These are phyloP conservation scores for Moricandia moricandioides DNA, from an alignment of 345 rosid genomes.

Conservation along the genomic window DNA sequence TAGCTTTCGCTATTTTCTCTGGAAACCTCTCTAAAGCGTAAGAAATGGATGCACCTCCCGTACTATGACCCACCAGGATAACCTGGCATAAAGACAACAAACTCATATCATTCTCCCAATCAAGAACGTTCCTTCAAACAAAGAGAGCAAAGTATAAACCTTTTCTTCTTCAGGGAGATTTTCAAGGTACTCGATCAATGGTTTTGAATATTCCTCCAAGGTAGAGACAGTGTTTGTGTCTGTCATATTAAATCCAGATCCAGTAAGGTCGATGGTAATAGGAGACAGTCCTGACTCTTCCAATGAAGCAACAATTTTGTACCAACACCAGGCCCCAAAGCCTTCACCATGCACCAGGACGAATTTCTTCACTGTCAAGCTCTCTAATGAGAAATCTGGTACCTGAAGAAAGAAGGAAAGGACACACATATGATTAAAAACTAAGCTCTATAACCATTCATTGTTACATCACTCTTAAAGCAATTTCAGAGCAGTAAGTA, in stretches of 20 bases:
- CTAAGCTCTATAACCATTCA: neutral
- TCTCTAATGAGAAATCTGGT: slow-evolving; percentile 62
- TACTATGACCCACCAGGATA: slow-evolving; percentile 82
- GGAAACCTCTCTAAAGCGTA: slow-evolving; percentile 78
- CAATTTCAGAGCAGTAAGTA: neutral
- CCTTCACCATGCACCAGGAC: slow-evolving; percentile 91
- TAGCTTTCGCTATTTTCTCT: slow-evolving; percentile 71
- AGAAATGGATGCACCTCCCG: slow-evolving; percentile 88
- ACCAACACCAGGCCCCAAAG: slow-evolving; percentile 99
- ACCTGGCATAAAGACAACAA: slow-evolving; percentile 47
- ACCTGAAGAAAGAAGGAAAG: slow-evolving; percentile 41
- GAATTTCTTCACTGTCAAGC: slow-evolving; percentile 54
- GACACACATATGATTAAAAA: neutral
- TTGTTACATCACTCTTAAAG: neutral
- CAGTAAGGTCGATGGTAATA: slow-evolving; percentile 74
- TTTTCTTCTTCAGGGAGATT: slow-evolving; percentile 81
- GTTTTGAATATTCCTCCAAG: slow-evolving; percentile 77
- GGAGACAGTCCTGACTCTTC: slow-evolving; percentile 86
- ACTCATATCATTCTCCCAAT: neutral
- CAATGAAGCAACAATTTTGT: slow-evolving; percentile 71
- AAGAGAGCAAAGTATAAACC: slow-evolving; percentile 39
- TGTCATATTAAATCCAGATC: slow-evolving; percentile 78
- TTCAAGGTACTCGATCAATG: slow-evolving; percentile 60
- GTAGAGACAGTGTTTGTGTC: slow-evolving; percentile 66
- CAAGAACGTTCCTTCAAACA: neutral